A percentile compares a stretch with the other conserved stretches of the same genome.
Evolutionary conservation across 164 flowering plant genomes (phyloP).

Genomic region (Chimonanthus salicifolius): DNA sequence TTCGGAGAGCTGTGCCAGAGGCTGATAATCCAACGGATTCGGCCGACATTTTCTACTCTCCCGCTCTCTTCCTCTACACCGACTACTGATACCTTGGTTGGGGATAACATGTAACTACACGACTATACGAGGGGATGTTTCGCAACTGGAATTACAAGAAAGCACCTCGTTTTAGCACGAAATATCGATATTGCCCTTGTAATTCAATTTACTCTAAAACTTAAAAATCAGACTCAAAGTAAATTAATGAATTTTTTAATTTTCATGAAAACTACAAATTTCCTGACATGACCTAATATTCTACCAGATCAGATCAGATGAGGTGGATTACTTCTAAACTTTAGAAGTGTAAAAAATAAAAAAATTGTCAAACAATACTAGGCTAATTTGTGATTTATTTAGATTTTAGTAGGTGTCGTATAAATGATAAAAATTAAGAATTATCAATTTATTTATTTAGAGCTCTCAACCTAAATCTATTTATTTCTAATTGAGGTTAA

Average conservation of each 20-base stretch:
- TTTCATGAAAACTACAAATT: too few relatives aligned
- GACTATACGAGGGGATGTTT: background rate
- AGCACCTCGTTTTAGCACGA: background rate
- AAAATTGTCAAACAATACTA: too few relatives aligned
- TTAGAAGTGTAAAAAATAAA: background rate
- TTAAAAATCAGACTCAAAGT: background rate
- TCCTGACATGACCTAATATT: too few relatives aligned
- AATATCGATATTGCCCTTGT: background rate
- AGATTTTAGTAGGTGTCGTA: too few relatives aligned
- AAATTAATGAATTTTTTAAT: too few relatives aligned
- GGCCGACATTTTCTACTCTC: conserved; percentile 10
- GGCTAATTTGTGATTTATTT: too few relatives aligned
- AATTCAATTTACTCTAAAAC: too few relatives aligned
- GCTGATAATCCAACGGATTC: conserved; percentile 19
- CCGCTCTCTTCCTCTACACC: background rate
- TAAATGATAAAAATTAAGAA: too few relatives aligned
- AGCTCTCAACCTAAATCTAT: too few relatives aligned
- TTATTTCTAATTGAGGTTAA: too few relatives aligned
- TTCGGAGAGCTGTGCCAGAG: conserved; percentile 9
- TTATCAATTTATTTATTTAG: too few relatives aligned
- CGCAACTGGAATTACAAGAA: background rate
- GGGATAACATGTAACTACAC: background rate
- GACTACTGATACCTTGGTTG: background rate
- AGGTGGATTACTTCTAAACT: background rate
- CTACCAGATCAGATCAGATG: too few relatives aligned